Conservation (phyloP, 148 eudicot species). For the Arctostaphylos glauca region DNA sequence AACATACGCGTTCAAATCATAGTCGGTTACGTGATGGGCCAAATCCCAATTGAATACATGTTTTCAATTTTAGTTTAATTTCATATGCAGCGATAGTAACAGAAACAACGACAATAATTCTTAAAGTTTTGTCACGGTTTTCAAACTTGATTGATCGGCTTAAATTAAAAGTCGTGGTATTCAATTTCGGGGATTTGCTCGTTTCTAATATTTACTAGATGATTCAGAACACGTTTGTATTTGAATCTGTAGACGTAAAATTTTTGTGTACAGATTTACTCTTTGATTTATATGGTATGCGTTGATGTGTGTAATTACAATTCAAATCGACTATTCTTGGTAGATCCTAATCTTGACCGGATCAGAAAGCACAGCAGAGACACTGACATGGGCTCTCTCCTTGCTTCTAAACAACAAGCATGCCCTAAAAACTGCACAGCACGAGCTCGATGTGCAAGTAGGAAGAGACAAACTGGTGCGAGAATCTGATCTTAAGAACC, state of each 20-base stretch:
- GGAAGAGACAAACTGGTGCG: constrained; percentile 33
- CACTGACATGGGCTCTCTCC: constrained; percentile 37
- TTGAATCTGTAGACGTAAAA: too few relatives aligned
- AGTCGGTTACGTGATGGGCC: background rate
- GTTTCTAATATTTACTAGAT: too few relatives aligned
- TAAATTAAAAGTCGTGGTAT: too few relatives aligned
- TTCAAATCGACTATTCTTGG: background rate
- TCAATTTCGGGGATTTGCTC: too few relatives aligned
- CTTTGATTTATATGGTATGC: background rate
- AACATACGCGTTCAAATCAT: background rate
- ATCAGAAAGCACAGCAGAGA: constrained; percentile 31
- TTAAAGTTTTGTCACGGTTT: too few relatives aligned
- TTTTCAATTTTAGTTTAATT: too few relatives aligned
- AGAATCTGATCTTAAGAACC: constrained; percentile 37
- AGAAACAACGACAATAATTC: too few relatives aligned
- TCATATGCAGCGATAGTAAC: too few relatives aligned
- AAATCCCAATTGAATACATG: too few relatives aligned
- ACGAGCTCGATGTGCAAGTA: constrained; percentile 31
- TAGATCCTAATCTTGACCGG: constrained; percentile 37
- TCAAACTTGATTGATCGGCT: too few relatives aligned
- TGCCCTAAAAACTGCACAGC: constrained; percentile 22
- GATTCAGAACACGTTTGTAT: too few relatives aligned
- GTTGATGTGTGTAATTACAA: background rate
- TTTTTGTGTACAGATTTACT: too few relatives aligned
- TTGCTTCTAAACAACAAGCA: constrained; percentile 30